A percentile compares a stretch with the other conserved stretches of the same genome.
phyloP scores from a whole-genome alignment of 2,329 filamentous ascomycete genomes.

The Diaporthe sp. region DNA sequence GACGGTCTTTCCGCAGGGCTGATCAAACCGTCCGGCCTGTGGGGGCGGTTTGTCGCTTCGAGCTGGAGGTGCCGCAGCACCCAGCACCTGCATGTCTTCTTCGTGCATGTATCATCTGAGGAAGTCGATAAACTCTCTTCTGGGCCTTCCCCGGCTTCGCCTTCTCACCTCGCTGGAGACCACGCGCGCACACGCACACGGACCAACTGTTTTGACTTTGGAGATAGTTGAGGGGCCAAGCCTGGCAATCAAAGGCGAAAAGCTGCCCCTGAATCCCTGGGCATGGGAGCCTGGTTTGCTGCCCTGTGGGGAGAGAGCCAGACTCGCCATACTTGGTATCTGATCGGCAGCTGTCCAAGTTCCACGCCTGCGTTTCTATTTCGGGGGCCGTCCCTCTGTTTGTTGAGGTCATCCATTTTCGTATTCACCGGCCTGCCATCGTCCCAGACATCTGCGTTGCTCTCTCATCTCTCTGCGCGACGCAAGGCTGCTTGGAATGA shows the following conservation, averaged over 20 bases:
- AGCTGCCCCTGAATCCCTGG: conserved; percentile 24
- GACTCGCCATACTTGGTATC: not conserved
- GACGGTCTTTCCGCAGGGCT: conserved; percentile 33
- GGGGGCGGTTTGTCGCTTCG: conserved; percentile 17
- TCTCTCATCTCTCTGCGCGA: not conserved
- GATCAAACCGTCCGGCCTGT: conserved; percentile 30
- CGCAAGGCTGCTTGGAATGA: conserved; percentile 22
- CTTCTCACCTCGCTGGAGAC: not conserved
- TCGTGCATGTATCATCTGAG: conserved; percentile 6
- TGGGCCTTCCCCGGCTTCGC: not conserved
- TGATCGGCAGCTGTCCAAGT: conserved; percentile 23
- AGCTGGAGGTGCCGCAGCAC: conserved; percentile 14
- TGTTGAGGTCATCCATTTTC: conserved; percentile 26
- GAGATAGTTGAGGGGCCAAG: conserved; percentile 16
- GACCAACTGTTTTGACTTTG: conserved; percentile 22
- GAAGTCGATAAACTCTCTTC: conserved; percentile 4
- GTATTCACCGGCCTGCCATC: conserved; percentile 9
- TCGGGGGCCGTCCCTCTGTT: conserved; percentile 21
- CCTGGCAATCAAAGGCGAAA: conserved; percentile 21
- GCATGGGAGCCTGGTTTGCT: conserved; percentile 25
- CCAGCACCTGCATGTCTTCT: not conserved
- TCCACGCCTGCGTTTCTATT: conserved; percentile 16
- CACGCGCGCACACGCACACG: conserved; percentile 4
- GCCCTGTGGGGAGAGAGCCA: conserved; percentile 4
- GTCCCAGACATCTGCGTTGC: not conserved